Evolutionary conservation across 2,329 filamentous ascomycete genomes (phyloP).

Genomic region (Sarocladium brachiariae): DNA sequence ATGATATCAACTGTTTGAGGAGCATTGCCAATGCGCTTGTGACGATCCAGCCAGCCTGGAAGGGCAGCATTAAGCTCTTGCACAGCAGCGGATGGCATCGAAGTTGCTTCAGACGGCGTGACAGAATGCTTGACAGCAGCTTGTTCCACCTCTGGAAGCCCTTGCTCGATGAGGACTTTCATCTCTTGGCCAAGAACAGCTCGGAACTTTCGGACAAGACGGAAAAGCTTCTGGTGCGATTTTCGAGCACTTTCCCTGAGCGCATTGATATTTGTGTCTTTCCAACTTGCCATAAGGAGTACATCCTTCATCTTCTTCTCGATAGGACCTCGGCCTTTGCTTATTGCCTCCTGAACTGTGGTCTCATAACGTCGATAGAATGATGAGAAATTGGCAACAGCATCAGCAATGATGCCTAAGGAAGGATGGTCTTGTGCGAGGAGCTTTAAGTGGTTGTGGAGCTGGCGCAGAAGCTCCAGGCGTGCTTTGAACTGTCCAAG

Average conservation of each 20-base stretch:
- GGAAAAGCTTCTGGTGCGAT: slow-evolving; percentile 89
- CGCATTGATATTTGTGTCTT: slow-evolving; percentile 90
- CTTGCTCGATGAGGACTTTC: slow-evolving; percentile 53
- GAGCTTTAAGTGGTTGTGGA: slow-evolving; percentile 58
- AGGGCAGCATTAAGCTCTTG: slow-evolving; percentile 19
- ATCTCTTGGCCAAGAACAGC: slow-evolving; percentile 70
- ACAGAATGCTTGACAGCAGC: slow-evolving; percentile 9
- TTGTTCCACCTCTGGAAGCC: slow-evolving; percentile 46
- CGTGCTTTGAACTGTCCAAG: slow-evolving; percentile 74
- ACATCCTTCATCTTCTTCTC: slow-evolving; percentile 92
- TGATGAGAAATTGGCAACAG: slow-evolving; percentile 68
- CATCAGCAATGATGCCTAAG: slow-evolving; percentile 52
- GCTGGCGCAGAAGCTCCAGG: slow-evolving; percentile 60
- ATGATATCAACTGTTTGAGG: slow-evolving; percentile 68
- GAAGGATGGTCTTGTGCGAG: slow-evolving; percentile 52
- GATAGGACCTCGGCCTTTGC: slow-evolving; percentile 61
- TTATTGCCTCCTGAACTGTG: slow-evolving; percentile 57
- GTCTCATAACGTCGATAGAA: slow-evolving; percentile 69
- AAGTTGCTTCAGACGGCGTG: slow-evolving; percentile 3
- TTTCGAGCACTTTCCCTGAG: slow-evolving; percentile 82
- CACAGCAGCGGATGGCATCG: slow-evolving; percentile 15
- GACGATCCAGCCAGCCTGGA: slow-evolving; percentile 34
- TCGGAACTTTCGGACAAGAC: slow-evolving; percentile 85
- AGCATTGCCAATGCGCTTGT: slow-evolving; percentile 65
- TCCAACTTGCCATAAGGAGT: slow-evolving; percentile 93